Base-by-base conservation (phyloP, 352 stramenopile species). In the Elongisporangium undulatum region DNA sequence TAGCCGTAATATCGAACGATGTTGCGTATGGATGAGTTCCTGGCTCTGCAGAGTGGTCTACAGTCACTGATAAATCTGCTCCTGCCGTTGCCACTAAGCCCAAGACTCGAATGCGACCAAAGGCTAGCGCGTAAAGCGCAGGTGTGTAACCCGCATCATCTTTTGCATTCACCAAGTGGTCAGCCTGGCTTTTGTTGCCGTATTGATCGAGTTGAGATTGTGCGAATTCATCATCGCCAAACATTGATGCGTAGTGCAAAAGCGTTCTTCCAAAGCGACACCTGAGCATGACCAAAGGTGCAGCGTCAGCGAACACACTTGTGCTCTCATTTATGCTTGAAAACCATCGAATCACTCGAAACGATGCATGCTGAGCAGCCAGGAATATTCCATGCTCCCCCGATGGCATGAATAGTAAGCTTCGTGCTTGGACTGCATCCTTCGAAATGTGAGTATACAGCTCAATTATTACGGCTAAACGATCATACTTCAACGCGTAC, bases 311-410 rank as follows among this genome's bases (percentile, higher is more conserved):
- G n/a, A 50, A 10, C 22, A 24, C 24, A 62, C 7, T 12, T 19
- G 60, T 54, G 2, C 64, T 62, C 16, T 76, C 49, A 24, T 63
- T 70, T 5, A 81, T 53, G 21, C 61, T 75, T 38, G 67, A 53
- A 17, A 87, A 69, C 77, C 79, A 89, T 22, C 75, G 70, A 48
- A 89, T 71, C 50, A 85, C 69, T 50, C 67, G 55, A 22, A 86
- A 87, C 41, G 66, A 57, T 4, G 64, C 66, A 55, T 69, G 54
- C 0, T 57, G 63, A 19, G 77, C 77, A 51, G 79, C 77, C 23
- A 83, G 56, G 61, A 89, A 87, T 6, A 82, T 54, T 0, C 58
- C 79, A 49, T 70, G 63, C 55, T 89, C 79, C 45, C 72, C 67
- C 6, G 55, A 56, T 45, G 53, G 6, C 2, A 67, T 58, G 9